Evolutionary conservation across 345 rosid genomes (phyloP).

Genomic region (Moringa oleifera): DNA sequence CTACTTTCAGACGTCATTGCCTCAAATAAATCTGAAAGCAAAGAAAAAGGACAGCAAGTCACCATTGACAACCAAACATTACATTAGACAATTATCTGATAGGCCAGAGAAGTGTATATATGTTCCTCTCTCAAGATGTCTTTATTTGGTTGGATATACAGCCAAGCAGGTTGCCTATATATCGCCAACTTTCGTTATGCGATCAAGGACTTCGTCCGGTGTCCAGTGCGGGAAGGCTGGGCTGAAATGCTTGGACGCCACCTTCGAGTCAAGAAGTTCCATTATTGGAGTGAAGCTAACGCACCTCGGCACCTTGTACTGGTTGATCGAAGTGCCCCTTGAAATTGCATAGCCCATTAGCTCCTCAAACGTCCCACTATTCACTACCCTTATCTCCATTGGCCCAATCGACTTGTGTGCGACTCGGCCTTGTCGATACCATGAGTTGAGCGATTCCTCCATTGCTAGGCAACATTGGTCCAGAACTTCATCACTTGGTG

Average conservation of each 20-base stretch:
- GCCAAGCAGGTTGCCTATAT: too few relatives aligned
- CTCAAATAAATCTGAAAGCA: slow-evolving; percentile 13
- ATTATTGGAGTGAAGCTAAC: slow-evolving; percentile 72
- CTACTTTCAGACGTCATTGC: slow-evolving; percentile 9
- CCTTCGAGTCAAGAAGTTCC: slow-evolving; percentile 71
- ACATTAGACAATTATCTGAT: slow-evolving; percentile 15
- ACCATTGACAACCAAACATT: not conserved
- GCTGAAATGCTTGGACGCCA: slow-evolving; percentile 69
- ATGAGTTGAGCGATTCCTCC: slow-evolving; percentile 78
- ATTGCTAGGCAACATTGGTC: slow-evolving; percentile 58
- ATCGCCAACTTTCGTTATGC: not conserved
- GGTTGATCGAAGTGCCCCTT: slow-evolving; percentile 90
- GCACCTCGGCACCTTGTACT: slow-evolving; percentile 84
- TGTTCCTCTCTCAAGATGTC: not conserved
- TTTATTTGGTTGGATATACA: too few relatives aligned
- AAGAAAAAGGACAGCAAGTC: too few relatives aligned
- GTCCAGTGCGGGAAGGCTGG: slow-evolving; percentile 69
- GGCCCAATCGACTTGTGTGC: slow-evolving; percentile 85
- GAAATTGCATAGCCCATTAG: slow-evolving; percentile 90
- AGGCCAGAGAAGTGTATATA: slow-evolving; percentile 12
- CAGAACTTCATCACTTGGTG: slow-evolving; percentile 43
- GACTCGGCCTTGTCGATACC: slow-evolving; percentile 83
- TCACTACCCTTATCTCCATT: slow-evolving; percentile 71
- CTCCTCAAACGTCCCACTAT: slow-evolving; percentile 83
- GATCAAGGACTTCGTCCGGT: slow-evolving; percentile 39